These are phyloP conservation scores for Nitzschia palea DNA, from an alignment of 108 stramenopile species.

Conservation along the genomic window DNA sequence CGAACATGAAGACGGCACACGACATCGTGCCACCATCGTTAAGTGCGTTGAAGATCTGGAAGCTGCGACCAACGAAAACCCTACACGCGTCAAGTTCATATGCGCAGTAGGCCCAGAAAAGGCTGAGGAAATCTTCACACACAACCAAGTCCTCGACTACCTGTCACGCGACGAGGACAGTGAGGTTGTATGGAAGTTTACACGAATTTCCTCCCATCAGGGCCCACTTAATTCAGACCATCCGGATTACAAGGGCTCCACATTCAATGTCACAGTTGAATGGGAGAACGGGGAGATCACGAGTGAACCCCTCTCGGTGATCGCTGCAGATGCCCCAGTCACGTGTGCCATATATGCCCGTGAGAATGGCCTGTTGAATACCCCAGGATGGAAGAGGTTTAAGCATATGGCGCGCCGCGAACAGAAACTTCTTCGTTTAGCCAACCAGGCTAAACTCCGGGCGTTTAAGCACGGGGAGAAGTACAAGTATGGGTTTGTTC, in stretches of 20 bases:
- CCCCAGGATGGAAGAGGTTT: background rate
- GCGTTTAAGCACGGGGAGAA: background rate
- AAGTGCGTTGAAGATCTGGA: too few relatives aligned
- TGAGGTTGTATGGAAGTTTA: too few relatives aligned
- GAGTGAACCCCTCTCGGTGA: constrained; percentile 17
- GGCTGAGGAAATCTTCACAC: too few relatives aligned
- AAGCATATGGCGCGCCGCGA: background rate
- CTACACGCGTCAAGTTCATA: too few relatives aligned
- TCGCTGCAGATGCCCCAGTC: too few relatives aligned
- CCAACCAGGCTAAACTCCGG: background rate
- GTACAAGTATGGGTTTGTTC: constrained; percentile 36
- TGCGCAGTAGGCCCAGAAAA: too few relatives aligned
- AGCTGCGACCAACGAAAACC: too few relatives aligned
- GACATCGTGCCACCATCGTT: too few relatives aligned
- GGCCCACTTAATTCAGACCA: background rate
- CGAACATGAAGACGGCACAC: background rate
- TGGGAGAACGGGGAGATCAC: constrained; percentile 28
- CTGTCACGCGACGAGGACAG: too few relatives aligned
- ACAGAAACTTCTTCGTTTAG: too few relatives aligned
- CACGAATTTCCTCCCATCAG: too few relatives aligned
- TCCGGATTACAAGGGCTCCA: background rate
- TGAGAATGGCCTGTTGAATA: background rate
- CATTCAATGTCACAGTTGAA: background rate
- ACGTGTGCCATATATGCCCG: background rate
- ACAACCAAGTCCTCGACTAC: too few relatives aligned